These are phyloP conservation scores for Camptophora hylomeconis DNA, from an alignment of 2,329 filamentous ascomycete species.

Conservation along the genomic window DNA sequence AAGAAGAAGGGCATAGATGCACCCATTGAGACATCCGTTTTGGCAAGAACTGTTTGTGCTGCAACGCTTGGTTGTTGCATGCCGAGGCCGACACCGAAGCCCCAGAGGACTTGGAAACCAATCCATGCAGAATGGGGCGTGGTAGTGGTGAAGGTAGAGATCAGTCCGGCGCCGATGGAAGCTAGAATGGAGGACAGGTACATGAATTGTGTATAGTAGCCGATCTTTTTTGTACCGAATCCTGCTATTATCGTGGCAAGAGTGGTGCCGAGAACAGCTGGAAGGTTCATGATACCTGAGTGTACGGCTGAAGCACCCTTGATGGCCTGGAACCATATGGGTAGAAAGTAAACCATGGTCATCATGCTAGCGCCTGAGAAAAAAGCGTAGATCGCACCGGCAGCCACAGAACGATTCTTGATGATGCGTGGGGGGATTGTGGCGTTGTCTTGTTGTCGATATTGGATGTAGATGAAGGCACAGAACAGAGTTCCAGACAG, in stretches of 20 bases:
- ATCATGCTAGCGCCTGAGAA: constrained; percentile 13
- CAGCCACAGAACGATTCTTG: constrained; percentile 37
- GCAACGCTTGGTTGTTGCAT: constrained; percentile 18
- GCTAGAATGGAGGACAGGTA: constrained; percentile 18
- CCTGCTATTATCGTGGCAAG: constrained; percentile 12
- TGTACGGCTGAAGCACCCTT: constrained; percentile 18
- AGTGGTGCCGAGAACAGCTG: constrained; percentile 11
- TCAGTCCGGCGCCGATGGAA: constrained; percentile 19
- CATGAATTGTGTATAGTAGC: constrained; percentile 25
- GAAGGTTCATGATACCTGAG: constrained; percentile 14
- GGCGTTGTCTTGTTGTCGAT: constrained; percentile 41
- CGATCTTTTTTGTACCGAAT: constrained; percentile 16
- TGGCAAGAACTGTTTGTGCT: constrained; percentile 17
- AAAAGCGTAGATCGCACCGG: constrained; percentile 31
- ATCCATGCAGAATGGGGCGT: constrained; percentile 19
- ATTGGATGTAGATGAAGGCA: constrained; percentile 35
- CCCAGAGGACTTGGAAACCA: constrained; percentile 21
- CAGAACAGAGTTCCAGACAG: constrained; percentile 21
- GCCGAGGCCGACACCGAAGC: constrained; percentile 20
- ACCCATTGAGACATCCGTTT: constrained; percentile 19
- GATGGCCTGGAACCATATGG: constrained; percentile 21
- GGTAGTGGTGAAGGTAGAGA: constrained; percentile 18
- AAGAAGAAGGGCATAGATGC: constrained; percentile 15
- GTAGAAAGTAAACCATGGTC: constrained; percentile 17
- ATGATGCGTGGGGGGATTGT: constrained; percentile 45